A percentile compares a stretch with the other conserved stretches of the same genome.
phyloP scores from a whole-genome alignment of 2,329 filamentous ascomycete species.

The Colletotrichum filicis region DNA sequence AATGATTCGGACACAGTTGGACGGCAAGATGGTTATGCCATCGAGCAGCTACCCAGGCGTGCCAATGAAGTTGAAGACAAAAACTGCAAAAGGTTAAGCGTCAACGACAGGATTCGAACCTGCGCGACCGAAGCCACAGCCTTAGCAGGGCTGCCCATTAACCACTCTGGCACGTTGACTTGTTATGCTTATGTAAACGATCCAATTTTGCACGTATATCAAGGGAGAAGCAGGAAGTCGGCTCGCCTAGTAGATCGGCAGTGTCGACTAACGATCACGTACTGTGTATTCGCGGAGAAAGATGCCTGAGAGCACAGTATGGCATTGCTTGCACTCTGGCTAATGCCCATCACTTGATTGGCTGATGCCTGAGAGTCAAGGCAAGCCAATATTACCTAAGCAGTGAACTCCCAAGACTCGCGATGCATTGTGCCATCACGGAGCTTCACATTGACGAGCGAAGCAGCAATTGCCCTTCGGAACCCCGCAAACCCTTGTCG shows the following conservation, averaged over 20 bases:
- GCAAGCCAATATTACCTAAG: constrained; percentile 16
- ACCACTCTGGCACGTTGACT: constrained; percentile 36
- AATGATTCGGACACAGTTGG: no score
- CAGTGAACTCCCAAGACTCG: constrained; percentile 14
- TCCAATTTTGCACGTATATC: fast-evolving
- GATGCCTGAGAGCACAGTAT: background rate
- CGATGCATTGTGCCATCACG: constrained; percentile 12
- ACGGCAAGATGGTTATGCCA: background rate
- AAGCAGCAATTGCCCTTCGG: background rate
- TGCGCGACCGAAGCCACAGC: constrained; percentile 36
- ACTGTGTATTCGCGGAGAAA: no score
- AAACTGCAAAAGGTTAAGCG: background rate
- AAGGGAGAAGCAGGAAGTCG: fast-evolving
- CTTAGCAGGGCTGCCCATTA: constrained; percentile 36
- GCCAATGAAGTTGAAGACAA: background rate
- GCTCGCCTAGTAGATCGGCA: background rate
- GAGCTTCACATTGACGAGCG: constrained; percentile 16
- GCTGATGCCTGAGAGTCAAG: constrained; percentile 17
- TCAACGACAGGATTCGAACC: constrained; percentile 36
- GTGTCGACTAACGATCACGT: no score
- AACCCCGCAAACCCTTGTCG: constrained; percentile 8
- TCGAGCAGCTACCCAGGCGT: background rate
- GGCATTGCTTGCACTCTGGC: background rate
- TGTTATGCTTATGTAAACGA: constrained; percentile 9
- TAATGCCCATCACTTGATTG: background rate